Conservation (phyloP, 106 monocot species). For the Alisma plantagoaquatica region DNA sequence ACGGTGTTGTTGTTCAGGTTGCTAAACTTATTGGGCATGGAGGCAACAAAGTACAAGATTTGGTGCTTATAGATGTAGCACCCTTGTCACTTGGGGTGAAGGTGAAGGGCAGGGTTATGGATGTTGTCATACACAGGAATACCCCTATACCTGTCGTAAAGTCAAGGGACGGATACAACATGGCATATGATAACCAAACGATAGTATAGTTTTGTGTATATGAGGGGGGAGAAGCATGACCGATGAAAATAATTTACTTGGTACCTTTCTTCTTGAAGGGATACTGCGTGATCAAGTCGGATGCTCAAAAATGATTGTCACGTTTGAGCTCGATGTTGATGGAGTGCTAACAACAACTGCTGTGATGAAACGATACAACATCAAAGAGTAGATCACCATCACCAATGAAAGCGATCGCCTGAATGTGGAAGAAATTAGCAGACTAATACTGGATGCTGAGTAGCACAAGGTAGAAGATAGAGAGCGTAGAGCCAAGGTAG, state of each 20-base stretch:
- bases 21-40: constrained; percentile 19
- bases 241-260: constrained; percentile 19
- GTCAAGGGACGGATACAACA: constrained; percentile 44
- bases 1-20: constrained; percentile 9
- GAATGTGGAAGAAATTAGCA: constrained; percentile 6
- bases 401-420: constrained; percentile 13
- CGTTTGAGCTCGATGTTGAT: constrained; percentile 58
- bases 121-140: constrained; percentile 19
- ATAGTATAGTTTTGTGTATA: constrained; percentile 34
- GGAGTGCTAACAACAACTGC: constrained; percentile 55
- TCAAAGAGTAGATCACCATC: constrained; percentile 9
- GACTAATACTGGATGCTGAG: constrained; percentile 8
- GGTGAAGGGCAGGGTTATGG: background rate
- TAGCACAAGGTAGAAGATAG: constrained; percentile 38
- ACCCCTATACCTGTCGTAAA: constrained; percentile 53
- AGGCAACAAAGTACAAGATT: constrained; percentile 26
- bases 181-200: constrained; percentile 41
- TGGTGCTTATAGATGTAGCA: constrained; percentile 29
- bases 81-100: constrained; percentile 9
- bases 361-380: constrained; percentile 43
- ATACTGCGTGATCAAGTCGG: constrained; percentile 46
- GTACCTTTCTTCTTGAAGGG: constrained; percentile 47
- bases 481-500: constrained; percentile 37
- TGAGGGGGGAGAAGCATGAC: constrained; percentile 23
- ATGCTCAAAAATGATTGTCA: constrained; percentile 41